These are phyloP conservation scores for Copromyces sp. DNA, from an alignment of 495 filamentous ascomycete species.

Conservation along the genomic window DNA sequence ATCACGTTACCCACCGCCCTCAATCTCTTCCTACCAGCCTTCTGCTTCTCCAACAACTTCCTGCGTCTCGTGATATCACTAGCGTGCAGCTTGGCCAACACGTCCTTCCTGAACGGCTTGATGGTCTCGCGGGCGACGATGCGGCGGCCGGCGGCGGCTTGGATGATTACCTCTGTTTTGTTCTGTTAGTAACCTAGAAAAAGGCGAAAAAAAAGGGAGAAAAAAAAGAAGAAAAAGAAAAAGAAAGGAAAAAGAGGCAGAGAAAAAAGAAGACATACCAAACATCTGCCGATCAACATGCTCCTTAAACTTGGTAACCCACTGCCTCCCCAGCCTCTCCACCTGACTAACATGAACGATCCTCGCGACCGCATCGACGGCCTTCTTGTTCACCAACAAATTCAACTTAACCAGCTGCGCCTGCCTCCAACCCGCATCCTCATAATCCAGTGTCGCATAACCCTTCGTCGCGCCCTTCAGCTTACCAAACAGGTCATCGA, in stretches of 20 bases:
- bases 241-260: neutral
- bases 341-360: slow-evolving; percentile 76
- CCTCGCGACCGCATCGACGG: slow-evolving; percentile 89
- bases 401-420: slow-evolving; percentile 83
- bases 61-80: slow-evolving; percentile 70
- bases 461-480: slow-evolving; percentile 75
- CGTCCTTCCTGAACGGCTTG: slow-evolving; percentile 93
- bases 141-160: slow-evolving; percentile 73
- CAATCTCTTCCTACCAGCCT: slow-evolving; percentile 86
- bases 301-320: slow-evolving; percentile 96
- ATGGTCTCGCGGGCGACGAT: slow-evolving; percentile 90
- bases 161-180: slow-evolving; percentile 70
- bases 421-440: slow-evolving; percentile 79
- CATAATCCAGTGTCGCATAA: slow-evolving; percentile 81
- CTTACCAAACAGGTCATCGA: slow-evolving; percentile 96
- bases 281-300: slow-evolving; percentile 95
- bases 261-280: slow-evolving; percentile 13
- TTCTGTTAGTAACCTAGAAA: neutral
- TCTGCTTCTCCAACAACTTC: slow-evolving; percentile 94
- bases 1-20: slow-evolving; percentile 65
- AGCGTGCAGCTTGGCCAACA: slow-evolving; percentile 87
- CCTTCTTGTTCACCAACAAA: slow-evolving; percentile 79
- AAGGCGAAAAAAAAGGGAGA: neutral
- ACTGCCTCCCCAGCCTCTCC: slow-evolving; percentile 63
- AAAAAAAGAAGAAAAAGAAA: neutral